phyloP scores from a whole-genome alignment of 2,329 filamentous ascomycete species.

The Penicillium sp. region DNA sequence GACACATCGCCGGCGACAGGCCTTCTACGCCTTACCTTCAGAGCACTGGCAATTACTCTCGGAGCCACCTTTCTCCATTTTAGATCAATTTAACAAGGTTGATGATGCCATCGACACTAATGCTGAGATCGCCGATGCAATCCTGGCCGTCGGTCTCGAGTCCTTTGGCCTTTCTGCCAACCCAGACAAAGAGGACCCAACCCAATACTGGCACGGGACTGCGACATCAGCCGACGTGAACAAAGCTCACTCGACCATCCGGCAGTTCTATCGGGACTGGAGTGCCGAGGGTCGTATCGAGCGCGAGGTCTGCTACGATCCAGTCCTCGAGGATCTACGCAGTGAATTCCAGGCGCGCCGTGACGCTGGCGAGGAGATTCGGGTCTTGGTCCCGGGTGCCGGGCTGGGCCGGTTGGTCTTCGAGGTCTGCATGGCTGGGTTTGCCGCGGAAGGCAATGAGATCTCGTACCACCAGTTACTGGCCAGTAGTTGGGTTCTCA shows the following conservation, averaged over 20 bases:
- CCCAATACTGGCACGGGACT: conserved; percentile 65
- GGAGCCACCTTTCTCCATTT: conserved; percentile 75
- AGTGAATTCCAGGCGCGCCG: conserved; percentile 41
- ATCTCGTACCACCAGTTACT: conserved; percentile 97
- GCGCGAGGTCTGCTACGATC: conserved; percentile 73
- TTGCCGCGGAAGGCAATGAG: conserved; percentile 81
- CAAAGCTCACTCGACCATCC: conserved; percentile 87
- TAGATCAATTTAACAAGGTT: conserved; percentile 73
- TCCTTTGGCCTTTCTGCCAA: conserved; percentile 61
- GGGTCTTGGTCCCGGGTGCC: conserved; percentile 83
- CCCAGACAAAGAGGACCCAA: conserved; percentile 40
- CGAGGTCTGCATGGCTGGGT: conserved; percentile 75
- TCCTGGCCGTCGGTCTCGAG: conserved; percentile 67
- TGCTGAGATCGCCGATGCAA: conserved; percentile 75
- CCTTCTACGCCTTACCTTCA: conserved; percentile 87
- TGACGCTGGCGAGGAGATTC: conserved; percentile 48
- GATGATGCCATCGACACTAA: conserved; percentile 90
- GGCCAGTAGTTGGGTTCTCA: conserved; percentile 65
- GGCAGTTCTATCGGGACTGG: conserved; percentile 97
- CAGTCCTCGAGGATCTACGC: conserved; percentile 67
- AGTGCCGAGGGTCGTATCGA: conserved; percentile 73
- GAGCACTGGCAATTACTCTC: conserved; percentile 82
- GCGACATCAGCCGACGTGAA: conserved; percentile 76
- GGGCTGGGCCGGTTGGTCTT: conserved; percentile 87
- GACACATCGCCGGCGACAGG: conserved; percentile 85